A percentile compares a stretch with the other conserved stretches of the same genome.
Conservation (phyloP, 1,284 basidiomycete species). For the Cryptococcus amylolentus region DNA sequence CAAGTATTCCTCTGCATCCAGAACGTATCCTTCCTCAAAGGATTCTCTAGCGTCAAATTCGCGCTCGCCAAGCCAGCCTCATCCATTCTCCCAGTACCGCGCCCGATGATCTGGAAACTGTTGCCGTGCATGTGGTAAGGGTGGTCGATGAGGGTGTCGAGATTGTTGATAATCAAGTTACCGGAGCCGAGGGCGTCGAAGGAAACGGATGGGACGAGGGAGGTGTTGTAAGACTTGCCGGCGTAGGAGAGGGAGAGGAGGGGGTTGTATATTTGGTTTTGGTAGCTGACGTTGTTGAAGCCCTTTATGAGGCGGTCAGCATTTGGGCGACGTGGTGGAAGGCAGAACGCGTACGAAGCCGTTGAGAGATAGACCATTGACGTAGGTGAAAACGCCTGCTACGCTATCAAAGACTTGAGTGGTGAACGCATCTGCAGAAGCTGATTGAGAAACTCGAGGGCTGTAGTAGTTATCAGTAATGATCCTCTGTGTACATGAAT, state of each 20-base stretch:
- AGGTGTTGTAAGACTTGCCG: constrained; percentile 21
- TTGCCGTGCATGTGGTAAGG: constrained; percentile 39
- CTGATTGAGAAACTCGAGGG: too few species aligned
- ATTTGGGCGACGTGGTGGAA: neutral
- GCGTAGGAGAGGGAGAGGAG: constrained; percentile 16
- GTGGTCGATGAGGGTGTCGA: constrained; percentile 30
- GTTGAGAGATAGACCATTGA: constrained; percentile 13
- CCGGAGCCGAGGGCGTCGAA: constrained; percentile 21
- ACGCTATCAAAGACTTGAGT: constrained; percentile 4
- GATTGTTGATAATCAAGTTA: constrained; percentile 43
- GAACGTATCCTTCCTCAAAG: constrained; percentile 44
- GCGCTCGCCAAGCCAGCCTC: constrained; percentile 9
- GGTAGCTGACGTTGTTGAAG: constrained; percentile 32
- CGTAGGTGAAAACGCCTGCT: constrained; percentile 17
- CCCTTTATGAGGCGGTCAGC: constrained; percentile 6
- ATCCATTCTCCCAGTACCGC: constrained; percentile 30
- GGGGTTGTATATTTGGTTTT: constrained; percentile 34
- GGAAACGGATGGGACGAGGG: constrained; percentile 20
- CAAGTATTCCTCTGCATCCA: constrained; percentile 24
- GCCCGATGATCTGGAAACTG: constrained; percentile 32
- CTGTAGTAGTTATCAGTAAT: too few species aligned
- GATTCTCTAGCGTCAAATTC: constrained; percentile 23
- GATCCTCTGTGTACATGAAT: too few species aligned
- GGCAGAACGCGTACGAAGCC: constrained; percentile 20
- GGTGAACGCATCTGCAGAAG: neutral